Evolutionary conservation across 192 early-diverging fungal species (phyloP).

Genomic region (Lobosporangium transversale): DNA sequence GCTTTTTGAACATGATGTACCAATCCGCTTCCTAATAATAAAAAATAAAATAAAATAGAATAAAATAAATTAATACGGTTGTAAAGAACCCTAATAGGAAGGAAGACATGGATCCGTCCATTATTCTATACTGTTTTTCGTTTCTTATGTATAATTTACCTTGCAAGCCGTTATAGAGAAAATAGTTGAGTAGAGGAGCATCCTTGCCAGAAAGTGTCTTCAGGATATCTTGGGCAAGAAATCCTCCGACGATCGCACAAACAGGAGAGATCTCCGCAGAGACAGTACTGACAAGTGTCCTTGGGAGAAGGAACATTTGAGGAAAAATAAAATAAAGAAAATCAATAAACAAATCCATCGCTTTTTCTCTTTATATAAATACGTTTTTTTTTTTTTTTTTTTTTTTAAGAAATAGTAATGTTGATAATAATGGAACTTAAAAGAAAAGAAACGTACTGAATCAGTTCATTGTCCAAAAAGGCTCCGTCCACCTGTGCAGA

Average conservation of each 20-base stretch:
- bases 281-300: conserved; percentile 59
- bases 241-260: conserved; percentile 88
- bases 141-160: too few relatives aligned
- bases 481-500: conserved; percentile 29
- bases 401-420: not conserved
- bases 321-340: conserved; percentile 26
- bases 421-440: not conserved
- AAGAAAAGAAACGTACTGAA: conserved; percentile 21
- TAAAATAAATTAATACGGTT: not conserved
- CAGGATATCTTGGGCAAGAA: conserved; percentile 91
- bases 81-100: not conserved
- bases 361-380: too few relatives aligned
- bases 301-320: conserved; percentile 29
- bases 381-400: too few relatives aligned
- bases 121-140: too few relatives aligned
- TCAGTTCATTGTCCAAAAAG: conserved; percentile 33
- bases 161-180: conserved; percentile 71
- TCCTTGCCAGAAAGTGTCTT: conserved; percentile 86
- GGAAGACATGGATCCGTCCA: not conserved
- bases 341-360: too few relatives aligned
- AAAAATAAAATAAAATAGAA: not conserved
- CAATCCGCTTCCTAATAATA: conserved; percentile 28
- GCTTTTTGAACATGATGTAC: conserved; percentile 40
- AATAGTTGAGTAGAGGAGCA: conserved; percentile 85
- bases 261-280: conserved; percentile 79